Evolutionary conservation across 345 rosid genomes (phyloP), one percentile per base, ranked within the genome.

Genomic region (Salix purpurea): DNA sequence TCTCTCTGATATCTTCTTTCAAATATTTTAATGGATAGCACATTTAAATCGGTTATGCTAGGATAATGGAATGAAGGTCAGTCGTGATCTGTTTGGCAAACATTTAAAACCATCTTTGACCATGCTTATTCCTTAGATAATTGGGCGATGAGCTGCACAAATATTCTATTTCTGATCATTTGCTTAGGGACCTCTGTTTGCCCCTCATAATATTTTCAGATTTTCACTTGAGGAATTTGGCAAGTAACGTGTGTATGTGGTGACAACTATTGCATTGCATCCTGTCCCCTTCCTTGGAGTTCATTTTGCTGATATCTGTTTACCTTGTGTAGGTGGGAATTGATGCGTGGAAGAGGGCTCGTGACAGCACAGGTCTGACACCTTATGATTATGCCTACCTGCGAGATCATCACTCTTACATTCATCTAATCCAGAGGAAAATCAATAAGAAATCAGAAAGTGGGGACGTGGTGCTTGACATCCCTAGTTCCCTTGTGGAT

Each of bases 341-440:
- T 73, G 85, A 88, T 86, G 97, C 97, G 28, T 96, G 99, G 99
- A 94, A 88, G 80, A 87, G 76, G 62, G 90, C 94, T 78, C 87
- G 84, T 15, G 99, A 96, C 81, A 88, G 85, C 87, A 85, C 97
- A 12, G 98, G 99, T 66, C 92, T 87, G 70, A 94, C 98, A n/a
- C 99, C 99, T 24, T 97, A 92, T 85, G 99, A 89, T 80, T 94
- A 94, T 67, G 99, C 98, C 13, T 94, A 98, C 23, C 77, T 96
- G 76, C 97, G 98, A 2, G 99, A 98, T 64, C 98, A 96, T 78
- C 92, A 88, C 87, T 88, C 97, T 1, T 94, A 94, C 89, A 94
- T 94, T 85, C 98, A 90, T 86, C 83, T 92, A 68, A 87, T 96
- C 48, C 98, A 96, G 83, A 91, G 83, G 88, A 96, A 94, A 80